These are phyloP conservation scores for Xylaria sp. DNA, from an alignment of 2,329 filamentous ascomycete genomes.

Conservation along the genomic window DNA sequence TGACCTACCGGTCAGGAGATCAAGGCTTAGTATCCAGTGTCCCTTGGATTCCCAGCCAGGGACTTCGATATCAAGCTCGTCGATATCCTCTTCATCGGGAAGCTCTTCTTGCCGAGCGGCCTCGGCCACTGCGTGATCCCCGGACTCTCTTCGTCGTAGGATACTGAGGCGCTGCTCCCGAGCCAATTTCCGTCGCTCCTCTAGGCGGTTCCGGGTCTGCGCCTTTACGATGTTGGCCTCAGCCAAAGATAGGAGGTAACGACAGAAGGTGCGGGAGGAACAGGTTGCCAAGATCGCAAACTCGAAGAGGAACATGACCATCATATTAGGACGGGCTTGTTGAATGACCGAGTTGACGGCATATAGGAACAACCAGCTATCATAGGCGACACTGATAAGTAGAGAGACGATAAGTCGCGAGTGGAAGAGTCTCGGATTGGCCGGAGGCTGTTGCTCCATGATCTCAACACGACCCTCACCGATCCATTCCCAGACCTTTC, in stretches of 20 bases:
- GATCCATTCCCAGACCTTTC: conserved; percentile 98
- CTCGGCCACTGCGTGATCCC: conserved; percentile 43
- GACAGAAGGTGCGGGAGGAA: conserved; percentile 70
- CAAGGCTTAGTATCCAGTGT: conserved; percentile 82
- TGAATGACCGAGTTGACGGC: conserved; percentile 76
- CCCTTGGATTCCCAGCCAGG: conserved; percentile 96
- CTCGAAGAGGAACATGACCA: conserved; percentile 99
- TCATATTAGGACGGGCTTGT: conserved; percentile 92
- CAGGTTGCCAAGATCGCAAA: conserved; percentile 81
- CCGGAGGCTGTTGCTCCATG: conserved; percentile 88
- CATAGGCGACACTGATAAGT: conserved; percentile 71
- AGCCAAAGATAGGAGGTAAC: conserved; percentile 72
- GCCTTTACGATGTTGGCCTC: conserved; percentile 70
- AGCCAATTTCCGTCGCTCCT: conserved; percentile 64
- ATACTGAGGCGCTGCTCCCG: conserved; percentile 52
- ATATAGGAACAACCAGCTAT: conserved; percentile 74
- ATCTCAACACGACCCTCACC: conserved; percentile 90
- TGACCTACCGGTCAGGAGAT: conserved; percentile 68
- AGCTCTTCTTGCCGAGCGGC: conserved; percentile 46
- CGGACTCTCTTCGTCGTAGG: conserved; percentile 42
- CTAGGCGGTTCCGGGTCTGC: conserved; percentile 66
- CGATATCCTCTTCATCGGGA: conserved; percentile 67
- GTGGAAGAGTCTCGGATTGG: conserved; percentile 85
- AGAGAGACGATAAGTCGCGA: conserved; percentile 73
- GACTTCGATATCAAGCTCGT: conserved; percentile 92